Evolutionary conservation across 2,329 filamentous ascomycete species (phyloP).

Genomic region (Aspergillus sp.): DNA sequence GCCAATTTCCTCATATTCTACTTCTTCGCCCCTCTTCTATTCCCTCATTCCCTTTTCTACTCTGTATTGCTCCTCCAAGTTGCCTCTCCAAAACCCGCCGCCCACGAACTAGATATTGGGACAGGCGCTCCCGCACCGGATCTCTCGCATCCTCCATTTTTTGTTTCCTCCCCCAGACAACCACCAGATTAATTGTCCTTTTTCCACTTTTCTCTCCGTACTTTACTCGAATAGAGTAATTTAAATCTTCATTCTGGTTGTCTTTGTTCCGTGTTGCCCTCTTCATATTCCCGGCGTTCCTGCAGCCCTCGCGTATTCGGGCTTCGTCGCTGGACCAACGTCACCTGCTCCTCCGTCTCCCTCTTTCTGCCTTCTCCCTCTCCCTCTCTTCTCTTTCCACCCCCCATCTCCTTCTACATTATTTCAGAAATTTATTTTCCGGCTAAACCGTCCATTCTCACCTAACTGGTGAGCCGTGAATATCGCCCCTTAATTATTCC

Average conservation of each 20-base stretch:
- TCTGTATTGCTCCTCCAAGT: too few species aligned
- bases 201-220: slow-evolving; percentile 4
- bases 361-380: slow-evolving; percentile 15
- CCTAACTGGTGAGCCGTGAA: background rate
- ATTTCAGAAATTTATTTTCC: slow-evolving; percentile 5
- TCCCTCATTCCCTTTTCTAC: too few species aligned
- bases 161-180: background rate
- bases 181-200: slow-evolving; percentile 3
- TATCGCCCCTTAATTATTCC: slow-evolving; percentile 2
- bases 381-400: slow-evolving; percentile 11
- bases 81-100: background rate
- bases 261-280: slow-evolving; percentile 8
- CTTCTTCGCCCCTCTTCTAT: slow-evolving; percentile 5
- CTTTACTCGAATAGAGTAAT: background rate
- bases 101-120: slow-evolving; percentile 8
- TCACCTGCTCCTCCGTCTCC: slow-evolving; percentile 21
- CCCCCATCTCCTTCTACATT: slow-evolving; percentile 8
- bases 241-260: slow-evolving; percentile 6
- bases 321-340: slow-evolving; percentile 28
- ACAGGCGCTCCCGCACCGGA: slow-evolving; percentile 2
- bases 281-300: slow-evolving; percentile 21
- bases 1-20: slow-evolving; percentile 2
- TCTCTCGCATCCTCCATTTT: background rate
- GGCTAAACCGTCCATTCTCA: background rate
- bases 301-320: slow-evolving; percentile 25